A percentile compares a stretch with the other conserved stretches of the same genome.
These are phyloP conservation scores for Filobasidium wieringae DNA, from an alignment of 768 basidiomycete genomes.

Conservation along the genomic window DNA sequence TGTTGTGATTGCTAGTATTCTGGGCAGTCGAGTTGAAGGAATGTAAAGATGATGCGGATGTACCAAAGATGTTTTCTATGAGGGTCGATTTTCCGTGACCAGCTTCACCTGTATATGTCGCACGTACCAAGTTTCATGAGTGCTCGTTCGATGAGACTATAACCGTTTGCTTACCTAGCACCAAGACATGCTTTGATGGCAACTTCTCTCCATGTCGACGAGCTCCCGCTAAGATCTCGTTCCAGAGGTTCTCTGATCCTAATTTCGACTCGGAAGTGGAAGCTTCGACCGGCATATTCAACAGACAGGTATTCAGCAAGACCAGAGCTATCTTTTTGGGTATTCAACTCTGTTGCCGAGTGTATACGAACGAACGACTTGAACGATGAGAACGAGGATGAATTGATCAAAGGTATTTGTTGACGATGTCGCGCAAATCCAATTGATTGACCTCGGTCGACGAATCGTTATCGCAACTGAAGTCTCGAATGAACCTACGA, in stretches of 20 bases:
- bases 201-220: slow-evolving; percentile 57
- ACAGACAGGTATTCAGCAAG: too few species aligned
- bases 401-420: too few species aligned
- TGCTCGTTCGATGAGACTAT: background rate
- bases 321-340: too few species aligned
- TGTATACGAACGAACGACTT: too few species aligned
- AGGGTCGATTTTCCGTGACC: slow-evolving; percentile 67
- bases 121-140: background rate
- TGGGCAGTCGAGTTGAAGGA: slow-evolving; percentile 6
- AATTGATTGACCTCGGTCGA: too few species aligned
- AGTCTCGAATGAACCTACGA: too few species aligned
- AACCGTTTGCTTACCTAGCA: slow-evolving; percentile 47
- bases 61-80: slow-evolving; percentile 31
- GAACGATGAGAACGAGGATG: too few species aligned
- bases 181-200: slow-evolving; percentile 72
- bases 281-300: background rate
- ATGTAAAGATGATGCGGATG: background rate
- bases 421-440: too few species aligned
- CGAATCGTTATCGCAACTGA: too few species aligned
- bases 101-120: slow-evolving; percentile 46
- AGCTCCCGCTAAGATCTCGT: slow-evolving; percentile 76
- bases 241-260: slow-evolving; percentile 68
- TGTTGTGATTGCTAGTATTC: background rate
- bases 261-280: background rate
- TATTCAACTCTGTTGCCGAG: too few species aligned